Evolutionary conservation across 768 basidiomycete species (phyloP), one percentile per base, ranked within the genome.

Genomic region (Suillus brevipes): DNA sequence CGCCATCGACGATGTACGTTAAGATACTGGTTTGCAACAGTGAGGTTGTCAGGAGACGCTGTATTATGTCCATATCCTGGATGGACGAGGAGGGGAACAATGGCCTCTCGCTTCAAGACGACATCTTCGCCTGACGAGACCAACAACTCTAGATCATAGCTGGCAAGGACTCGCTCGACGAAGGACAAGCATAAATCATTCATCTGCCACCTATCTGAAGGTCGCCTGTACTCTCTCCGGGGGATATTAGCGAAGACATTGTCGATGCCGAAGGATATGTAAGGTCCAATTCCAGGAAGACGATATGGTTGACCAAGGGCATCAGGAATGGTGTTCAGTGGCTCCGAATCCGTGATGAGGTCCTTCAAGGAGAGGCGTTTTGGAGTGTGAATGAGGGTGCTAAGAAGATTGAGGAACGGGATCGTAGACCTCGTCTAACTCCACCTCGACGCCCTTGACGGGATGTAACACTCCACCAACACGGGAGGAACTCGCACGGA

Each of bases 391-490:
- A 99, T 82, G 64, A 98, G 84, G 0, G 92, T 89, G 69, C 85
- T 84, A 65, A 99, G 85, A 53, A 98, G 84, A 64, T 85, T 84
- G 60, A 98, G 78, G 80, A 98, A 97, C 0, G 96, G 89, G 25
- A 93, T 89, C 0, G 96, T 97, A 9, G 93, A 95, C 87, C 68
- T 94, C 90, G 68, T 95, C 94, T 67, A 98, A 78, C 73, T 97
- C 94, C 6, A 91, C 84, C 67, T 96, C 89, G 4, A 95, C 89
- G 0, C 95, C 94, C 71, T 89, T 90, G 13, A 85, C 84, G 25
- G 88, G 81, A 4, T 85, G 81, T 8, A 89, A 71, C 50, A 82
- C 70, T 66, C 68, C 42, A 60, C 45, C 20, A 55, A 43, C 49
- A 65, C 65, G 68, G 40, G 74, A 70, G 1, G 76, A 67, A 8